Percentiles rank a stretch among this genome's conserved stretches.
These are phyloP conservation scores for Reticulascus tulasneorum DNA, from an alignment of 2,329 filamentous ascomycete species.

Conservation along the genomic window DNA sequence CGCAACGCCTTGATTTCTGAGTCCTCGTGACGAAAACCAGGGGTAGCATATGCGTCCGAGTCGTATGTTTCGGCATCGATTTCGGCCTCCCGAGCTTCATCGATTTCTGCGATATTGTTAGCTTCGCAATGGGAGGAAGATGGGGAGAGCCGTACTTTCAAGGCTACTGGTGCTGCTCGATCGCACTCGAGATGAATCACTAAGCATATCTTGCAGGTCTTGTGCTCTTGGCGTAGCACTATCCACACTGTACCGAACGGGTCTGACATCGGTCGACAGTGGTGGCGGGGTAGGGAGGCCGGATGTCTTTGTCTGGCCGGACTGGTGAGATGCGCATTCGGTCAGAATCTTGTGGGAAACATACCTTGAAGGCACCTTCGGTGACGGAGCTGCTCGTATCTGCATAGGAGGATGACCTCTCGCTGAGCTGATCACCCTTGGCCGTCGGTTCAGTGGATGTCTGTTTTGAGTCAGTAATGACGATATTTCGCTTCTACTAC, in stretches of 20 bases:
- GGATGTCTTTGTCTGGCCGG: slow-evolving; percentile 25
- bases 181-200: slow-evolving; percentile 50
- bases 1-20: slow-evolving; percentile 66
- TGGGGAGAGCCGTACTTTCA: slow-evolving; percentile 55
- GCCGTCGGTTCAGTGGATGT: slow-evolving; percentile 35
- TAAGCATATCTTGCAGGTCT: slow-evolving; percentile 69
- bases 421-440: slow-evolving; percentile 29
- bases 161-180: slow-evolving; percentile 71
- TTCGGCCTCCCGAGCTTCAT: slow-evolving; percentile 48
- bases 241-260: slow-evolving; percentile 61
- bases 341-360: not conserved
- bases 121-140: slow-evolving; percentile 5
- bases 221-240: slow-evolving; percentile 78
- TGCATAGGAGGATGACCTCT: slow-evolving; percentile 32
- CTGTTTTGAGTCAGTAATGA: slow-evolving; percentile 31
- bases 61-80: slow-evolving; percentile 54
- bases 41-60: slow-evolving; percentile 41
- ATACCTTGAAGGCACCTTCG: slow-evolving; percentile 33
- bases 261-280: slow-evolving; percentile 71
- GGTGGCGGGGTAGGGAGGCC: slow-evolving; percentile 61
- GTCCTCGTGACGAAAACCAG: slow-evolving; percentile 40
- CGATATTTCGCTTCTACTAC: not conserved
- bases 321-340: not conserved
- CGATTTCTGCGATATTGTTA: slow-evolving; percentile 45
- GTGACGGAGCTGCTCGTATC: slow-evolving; percentile 30